These are phyloP conservation scores for Dictyostelium brefeldianum DNA, from an alignment of 78 protist genomes.

Conservation along the genomic window DNA sequence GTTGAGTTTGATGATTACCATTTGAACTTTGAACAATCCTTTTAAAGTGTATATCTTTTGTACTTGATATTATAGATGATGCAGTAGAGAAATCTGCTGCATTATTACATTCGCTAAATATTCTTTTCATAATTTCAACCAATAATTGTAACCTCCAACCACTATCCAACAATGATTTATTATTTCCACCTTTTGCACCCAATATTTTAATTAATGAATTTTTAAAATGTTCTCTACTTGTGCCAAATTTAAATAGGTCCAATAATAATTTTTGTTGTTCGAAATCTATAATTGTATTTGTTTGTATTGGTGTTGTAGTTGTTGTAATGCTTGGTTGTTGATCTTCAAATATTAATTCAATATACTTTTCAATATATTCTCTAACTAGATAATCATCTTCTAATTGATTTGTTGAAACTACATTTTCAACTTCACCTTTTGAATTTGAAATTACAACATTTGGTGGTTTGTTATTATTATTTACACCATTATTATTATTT, in stretches of 20 bases:
- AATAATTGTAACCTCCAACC: constrained; percentile 47
- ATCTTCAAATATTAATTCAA: constrained; percentile 41
- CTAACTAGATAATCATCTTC: constrained; percentile 37
- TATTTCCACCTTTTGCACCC: not conserved
- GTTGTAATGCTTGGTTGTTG: too few relatives aligned
- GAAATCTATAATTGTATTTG: not conserved
- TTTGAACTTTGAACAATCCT: not conserved
- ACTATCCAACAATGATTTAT: not conserved
- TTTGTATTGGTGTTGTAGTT: too few relatives aligned
- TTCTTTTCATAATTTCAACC: constrained; percentile 35
- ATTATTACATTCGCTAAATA: constrained; percentile 51
- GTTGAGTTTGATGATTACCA: constrained; percentile 26
- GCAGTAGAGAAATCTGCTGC: constrained; percentile 71
- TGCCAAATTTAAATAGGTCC: constrained; percentile 22
- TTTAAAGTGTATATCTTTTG: constrained; percentile 39
- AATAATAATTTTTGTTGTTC: constrained; percentile 65
- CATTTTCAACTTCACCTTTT: not conserved
- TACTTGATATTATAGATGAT: not conserved
- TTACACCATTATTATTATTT: not conserved
- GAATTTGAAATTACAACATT: not conserved
- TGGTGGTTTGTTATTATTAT: not conserved
- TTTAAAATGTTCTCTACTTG: constrained; percentile 41
- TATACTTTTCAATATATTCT: constrained; percentile 55
- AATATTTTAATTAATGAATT: not conserved
- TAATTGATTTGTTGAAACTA: not conserved